phyloP scores from a whole-genome alignment of 192 early-diverging fungal species.

The Coemansia sp. region DNA sequence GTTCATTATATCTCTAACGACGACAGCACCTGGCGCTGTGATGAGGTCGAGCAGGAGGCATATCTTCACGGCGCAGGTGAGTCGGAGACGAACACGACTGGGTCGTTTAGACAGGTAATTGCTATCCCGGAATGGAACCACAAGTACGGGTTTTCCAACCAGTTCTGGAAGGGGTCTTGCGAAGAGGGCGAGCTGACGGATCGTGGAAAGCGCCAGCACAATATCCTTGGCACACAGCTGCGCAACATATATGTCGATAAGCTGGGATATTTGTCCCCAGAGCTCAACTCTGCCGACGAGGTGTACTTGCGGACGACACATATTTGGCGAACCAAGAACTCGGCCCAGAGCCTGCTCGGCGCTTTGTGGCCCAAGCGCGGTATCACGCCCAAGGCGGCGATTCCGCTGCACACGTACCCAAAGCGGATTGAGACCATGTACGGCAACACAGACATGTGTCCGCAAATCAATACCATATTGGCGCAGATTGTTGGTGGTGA shows the following conservation, averaged over 20 bases:
- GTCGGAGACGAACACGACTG: constrained; percentile 33
- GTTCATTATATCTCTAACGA: constrained; percentile 39
- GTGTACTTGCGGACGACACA: constrained; percentile 62
- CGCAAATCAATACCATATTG: constrained; percentile 9
- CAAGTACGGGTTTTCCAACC: constrained; percentile 38
- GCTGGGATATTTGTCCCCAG: constrained; percentile 39
- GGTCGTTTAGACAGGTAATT: constrained; percentile 35
- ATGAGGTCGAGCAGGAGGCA: constrained; percentile 27
- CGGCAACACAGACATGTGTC: constrained; percentile 48
- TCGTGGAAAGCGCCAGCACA: constrained; percentile 55
- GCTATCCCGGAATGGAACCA: constrained; percentile 44
- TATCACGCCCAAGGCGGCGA: constrained; percentile 8
- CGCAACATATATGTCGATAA: constrained; percentile 55
- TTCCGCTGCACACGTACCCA: constrained; percentile 53
- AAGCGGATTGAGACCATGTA: constrained; percentile 51
- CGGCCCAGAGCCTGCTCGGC: constrained; percentile 51
- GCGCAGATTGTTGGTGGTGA: constrained; percentile 5
- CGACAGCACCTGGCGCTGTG: constrained; percentile 37
- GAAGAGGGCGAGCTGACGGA: constrained; percentile 62
- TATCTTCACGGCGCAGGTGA: constrained; percentile 30
- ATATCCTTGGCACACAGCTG: constrained; percentile 39
- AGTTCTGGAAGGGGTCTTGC: constrained; percentile 49
- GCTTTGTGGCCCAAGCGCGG: constrained; percentile 47
- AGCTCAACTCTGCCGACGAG: constrained; percentile 27
- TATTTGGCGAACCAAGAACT: constrained; percentile 60